Percentiles rank a stretch among this genome's conserved stretches.
Evolutionary conservation across 2,329 filamentous ascomycete species (phyloP).

Genomic region (Acarospora socialis): DNA sequence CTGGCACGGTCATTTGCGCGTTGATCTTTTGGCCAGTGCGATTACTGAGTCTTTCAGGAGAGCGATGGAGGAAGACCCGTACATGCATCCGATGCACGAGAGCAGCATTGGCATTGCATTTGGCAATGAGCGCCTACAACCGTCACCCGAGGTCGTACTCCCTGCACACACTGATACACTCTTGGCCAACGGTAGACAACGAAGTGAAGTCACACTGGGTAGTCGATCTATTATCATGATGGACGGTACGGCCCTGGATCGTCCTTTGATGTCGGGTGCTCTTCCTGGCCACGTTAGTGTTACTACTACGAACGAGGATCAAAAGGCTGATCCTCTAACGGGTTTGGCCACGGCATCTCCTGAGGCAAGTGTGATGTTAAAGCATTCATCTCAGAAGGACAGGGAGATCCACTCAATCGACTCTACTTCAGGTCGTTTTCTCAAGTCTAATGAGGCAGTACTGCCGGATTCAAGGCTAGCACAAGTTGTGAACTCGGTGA

Average conservation of each 20-base stretch:
- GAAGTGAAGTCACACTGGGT: constrained; percentile 12
- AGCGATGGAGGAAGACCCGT: constrained; percentile 7
- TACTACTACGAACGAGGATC: no score
- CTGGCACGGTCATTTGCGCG: no score
- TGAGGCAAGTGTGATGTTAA: no score
- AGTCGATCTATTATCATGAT: constrained; percentile 14
- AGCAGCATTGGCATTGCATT: constrained; percentile 5
- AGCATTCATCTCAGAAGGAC: no score
- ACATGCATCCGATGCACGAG: constrained; percentile 1
- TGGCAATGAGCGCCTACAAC: constrained; percentile 8
- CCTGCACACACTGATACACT: constrained; percentile 1
- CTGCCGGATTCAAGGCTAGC: no score
- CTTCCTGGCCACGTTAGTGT: no score
- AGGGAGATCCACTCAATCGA: no score
- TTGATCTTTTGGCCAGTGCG: constrained; percentile 70
- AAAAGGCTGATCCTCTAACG: no score
- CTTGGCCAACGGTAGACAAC: constrained; percentile 7
- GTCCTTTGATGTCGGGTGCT: constrained; percentile 7
- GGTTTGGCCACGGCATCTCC: no score
- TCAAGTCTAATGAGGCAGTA: no score
- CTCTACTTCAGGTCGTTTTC: no score
- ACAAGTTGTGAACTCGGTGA: no score
- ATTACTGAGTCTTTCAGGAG: constrained; percentile 25
- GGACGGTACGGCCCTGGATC: constrained; percentile 12
- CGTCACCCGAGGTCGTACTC: constrained; percentile 3